A percentile compares a stretch with the other conserved stretches of the same genome.
Conservation (phyloP, 2,329 filamentous ascomycete species). For the Penicillium crustosum region DNA sequence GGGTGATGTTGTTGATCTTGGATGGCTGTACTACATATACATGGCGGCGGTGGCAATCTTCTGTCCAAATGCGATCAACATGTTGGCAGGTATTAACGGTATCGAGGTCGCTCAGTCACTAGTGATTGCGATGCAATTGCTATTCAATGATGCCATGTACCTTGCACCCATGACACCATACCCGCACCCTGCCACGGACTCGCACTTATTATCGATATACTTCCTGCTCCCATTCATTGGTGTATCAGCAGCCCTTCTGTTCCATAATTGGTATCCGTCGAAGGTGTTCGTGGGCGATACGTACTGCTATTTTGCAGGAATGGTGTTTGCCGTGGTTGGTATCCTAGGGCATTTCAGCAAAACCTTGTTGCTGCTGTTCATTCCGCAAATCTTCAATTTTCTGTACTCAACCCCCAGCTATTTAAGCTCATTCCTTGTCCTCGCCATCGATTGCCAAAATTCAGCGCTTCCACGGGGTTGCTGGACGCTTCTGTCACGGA, state of each 20-base stretch:
- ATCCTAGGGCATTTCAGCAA: constrained; percentile 98
- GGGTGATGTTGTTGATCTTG: constrained; percentile 80
- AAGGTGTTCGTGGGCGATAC: constrained; percentile 96
- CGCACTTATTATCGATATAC: constrained; percentile 93
- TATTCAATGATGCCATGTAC: constrained; percentile 85
- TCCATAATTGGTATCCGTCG: constrained; percentile 94
- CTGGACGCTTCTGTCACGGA: constrained; percentile 82
- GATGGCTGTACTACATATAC: constrained; percentile 85
- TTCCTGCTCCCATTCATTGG: constrained; percentile 91
- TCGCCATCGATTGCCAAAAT: constrained; percentile 83
- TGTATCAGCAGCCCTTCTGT: constrained; percentile 80
- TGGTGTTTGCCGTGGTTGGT: constrained; percentile 96
- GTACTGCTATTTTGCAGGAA: constrained; percentile 98
- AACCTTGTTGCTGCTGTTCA: constrained; percentile 83
- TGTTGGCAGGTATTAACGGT: constrained; percentile 98
- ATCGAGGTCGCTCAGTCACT: constrained; percentile 95
- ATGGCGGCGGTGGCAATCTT: constrained; percentile 98
- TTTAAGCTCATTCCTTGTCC: constrained; percentile 90
- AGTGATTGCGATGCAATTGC: constrained; percentile 79
- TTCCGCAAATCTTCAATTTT: constrained; percentile 97
- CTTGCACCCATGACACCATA: constrained; percentile 71
- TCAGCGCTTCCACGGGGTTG: constrained; percentile 80
- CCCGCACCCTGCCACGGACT: constrained; percentile 91
- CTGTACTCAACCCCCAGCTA: constrained; percentile 85
- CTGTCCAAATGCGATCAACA: constrained; percentile 98